phyloP scores from a whole-genome alignment of 768 basidiomycete species.

The Lactifluus volemus region DNA sequence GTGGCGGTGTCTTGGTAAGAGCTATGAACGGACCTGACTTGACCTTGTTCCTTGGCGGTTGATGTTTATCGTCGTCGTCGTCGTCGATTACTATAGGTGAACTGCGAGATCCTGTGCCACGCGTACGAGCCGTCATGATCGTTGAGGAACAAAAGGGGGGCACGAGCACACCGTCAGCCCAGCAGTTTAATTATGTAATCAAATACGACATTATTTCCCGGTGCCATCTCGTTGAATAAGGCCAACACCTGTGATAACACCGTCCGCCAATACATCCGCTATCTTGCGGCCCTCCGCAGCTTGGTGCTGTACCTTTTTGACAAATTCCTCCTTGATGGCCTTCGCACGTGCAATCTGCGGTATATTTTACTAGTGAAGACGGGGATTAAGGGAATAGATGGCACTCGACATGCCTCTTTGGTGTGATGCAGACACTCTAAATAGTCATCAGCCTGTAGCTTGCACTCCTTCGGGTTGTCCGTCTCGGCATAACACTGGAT shows the following conservation, averaged over 20 bases:
- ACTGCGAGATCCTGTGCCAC: constrained; percentile 12
- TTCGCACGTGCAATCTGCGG: constrained; percentile 56
- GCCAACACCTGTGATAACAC: constrained; percentile 67
- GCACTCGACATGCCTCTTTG: constrained; percentile 63
- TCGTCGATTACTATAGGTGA: constrained; percentile 20
- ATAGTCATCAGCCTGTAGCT: constrained; percentile 72
- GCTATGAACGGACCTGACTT: neutral
- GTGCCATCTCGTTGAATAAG: constrained; percentile 48
- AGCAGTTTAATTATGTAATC: constrained; percentile 3
- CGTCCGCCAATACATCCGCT: constrained; percentile 63
- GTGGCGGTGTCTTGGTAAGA: neutral
- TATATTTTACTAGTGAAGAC: neutral
- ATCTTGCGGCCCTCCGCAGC: constrained; percentile 63
- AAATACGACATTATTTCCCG: neutral
- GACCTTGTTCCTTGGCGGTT: neutral
- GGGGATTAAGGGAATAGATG: neutral
- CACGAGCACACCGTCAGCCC: neutral
- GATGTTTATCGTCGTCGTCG: constrained; percentile 12
- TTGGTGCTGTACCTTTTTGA: constrained; percentile 54
- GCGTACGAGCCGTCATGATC: neutral
- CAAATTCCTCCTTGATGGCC: constrained; percentile 60
- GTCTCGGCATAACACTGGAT: constrained; percentile 77
- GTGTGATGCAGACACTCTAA: constrained; percentile 84
- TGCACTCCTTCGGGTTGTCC: constrained; percentile 67
- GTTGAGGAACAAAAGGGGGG: neutral